A percentile compares a stretch with the other conserved stretches of the same genome.
Conservation (phyloP, 176 grass and related monocot genomes). For the Oryza glumipatula region DNA sequence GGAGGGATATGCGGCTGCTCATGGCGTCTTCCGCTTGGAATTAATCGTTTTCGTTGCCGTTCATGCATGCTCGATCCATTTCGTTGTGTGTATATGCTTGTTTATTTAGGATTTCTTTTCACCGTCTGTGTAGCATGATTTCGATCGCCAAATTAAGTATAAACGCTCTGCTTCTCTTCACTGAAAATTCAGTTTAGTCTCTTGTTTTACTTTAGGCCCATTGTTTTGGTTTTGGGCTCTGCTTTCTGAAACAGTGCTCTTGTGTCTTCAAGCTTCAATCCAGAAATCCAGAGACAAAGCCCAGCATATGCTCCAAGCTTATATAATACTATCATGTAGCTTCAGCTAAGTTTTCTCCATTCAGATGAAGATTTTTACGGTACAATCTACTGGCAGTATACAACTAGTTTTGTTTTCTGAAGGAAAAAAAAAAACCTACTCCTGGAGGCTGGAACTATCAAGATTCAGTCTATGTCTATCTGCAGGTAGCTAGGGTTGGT, state of each 20-base stretch:
- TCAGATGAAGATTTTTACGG: too few relatives aligned
- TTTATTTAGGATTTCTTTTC: too few relatives aligned
- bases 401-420: background rate
- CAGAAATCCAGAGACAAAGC: background rate
- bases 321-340: background rate
- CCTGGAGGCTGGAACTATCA: background rate
- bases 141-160: background rate
- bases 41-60: background rate
- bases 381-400: background rate
- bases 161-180: background rate
- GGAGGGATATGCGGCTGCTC: constrained; percentile 23
- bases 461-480: background rate
- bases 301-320: background rate
- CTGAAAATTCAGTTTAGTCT: background rate
- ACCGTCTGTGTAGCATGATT: background rate
- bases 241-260: background rate
- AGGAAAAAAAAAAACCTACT: background rate
- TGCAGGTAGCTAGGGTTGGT: background rate
- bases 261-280: background rate
- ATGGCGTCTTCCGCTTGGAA: constrained; percentile 3
- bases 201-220: background rate
- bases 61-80: too few relatives aligned
- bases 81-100: too few relatives aligned
- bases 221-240: background rate
- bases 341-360: background rate